phyloP scores from a whole-genome alignment of 176 grass and related monocot species.

The Tuctoria greenei region DNA sequence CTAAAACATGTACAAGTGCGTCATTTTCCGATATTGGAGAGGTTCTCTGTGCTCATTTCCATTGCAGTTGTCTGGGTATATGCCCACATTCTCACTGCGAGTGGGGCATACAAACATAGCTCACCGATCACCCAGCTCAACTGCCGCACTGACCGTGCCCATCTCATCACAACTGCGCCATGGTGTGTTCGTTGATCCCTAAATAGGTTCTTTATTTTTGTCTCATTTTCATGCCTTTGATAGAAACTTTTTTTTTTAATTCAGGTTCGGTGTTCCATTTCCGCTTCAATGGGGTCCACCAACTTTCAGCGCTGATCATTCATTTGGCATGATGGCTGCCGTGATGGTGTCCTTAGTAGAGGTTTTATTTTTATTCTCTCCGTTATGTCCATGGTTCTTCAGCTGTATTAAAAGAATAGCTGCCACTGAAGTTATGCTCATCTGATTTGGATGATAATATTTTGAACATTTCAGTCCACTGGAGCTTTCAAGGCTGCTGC shows the following conservation, averaged over 20 bases:
- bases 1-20: conserved; percentile 36
- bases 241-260: neutral
- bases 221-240: neutral
- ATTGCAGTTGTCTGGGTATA: conserved; percentile 68
- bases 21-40: conserved; percentile 67
- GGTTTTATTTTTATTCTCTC: conserved; percentile 22
- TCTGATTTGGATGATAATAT: conserved; percentile 20
- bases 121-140: conserved; percentile 56
- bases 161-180: conserved; percentile 60
- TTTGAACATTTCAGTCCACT: conserved; percentile 53
- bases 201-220: conserved; percentile 1
- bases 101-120: conserved; percentile 67
- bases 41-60: conserved; percentile 70
- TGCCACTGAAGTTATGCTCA: neutral
- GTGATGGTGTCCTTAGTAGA: conserved; percentile 75
- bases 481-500: conserved; percentile 75
- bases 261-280: conserved; percentile 67
- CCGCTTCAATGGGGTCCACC: conserved; percentile 86
- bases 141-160: conserved; percentile 69
- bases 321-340: conserved; percentile 90
- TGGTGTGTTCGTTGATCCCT: conserved; percentile 40
- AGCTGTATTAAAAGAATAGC: no score
- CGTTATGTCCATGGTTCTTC: neutral
- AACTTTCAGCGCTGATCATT: conserved; percentile 68
- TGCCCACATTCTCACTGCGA: conserved; percentile 60